phyloP scores from a whole-genome alignment of 2,329 filamentous ascomycete genomes.

The Claviceps purpurea region DNA sequence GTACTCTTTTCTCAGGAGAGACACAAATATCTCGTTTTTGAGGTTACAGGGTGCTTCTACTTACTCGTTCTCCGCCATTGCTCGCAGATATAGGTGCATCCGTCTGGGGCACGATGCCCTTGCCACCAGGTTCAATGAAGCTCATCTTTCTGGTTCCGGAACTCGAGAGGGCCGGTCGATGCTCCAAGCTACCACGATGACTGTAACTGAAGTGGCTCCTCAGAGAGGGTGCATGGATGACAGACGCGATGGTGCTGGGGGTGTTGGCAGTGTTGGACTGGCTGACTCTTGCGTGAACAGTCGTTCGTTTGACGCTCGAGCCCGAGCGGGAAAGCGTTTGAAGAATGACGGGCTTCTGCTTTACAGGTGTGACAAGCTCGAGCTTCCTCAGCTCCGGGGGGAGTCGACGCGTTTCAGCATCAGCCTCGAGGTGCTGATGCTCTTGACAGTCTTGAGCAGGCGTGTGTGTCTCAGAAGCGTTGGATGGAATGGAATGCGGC shows the following conservation, averaged over 20 bases:
- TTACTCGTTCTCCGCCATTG: constrained; percentile 64
- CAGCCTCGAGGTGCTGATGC: constrained; percentile 22
- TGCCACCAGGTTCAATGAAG: constrained; percentile 31
- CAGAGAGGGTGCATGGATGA: constrained; percentile 22
- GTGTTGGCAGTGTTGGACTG: constrained; percentile 20
- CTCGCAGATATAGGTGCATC: constrained; percentile 72
- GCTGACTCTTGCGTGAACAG: constrained; percentile 13
- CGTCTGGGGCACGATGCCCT: constrained; percentile 35
- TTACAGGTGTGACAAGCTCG: constrained; percentile 25
- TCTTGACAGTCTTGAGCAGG: neutral
- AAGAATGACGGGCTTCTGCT: constrained; percentile 26
- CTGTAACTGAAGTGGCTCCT: constrained; percentile 20
- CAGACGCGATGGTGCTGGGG: constrained; percentile 20
- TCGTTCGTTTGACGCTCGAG: constrained; percentile 27
- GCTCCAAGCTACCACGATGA: constrained; percentile 21
- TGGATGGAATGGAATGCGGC: neutral
- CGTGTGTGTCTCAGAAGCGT: neutral
- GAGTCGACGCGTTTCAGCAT: constrained; percentile 28
- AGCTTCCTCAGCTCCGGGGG: constrained; percentile 36
- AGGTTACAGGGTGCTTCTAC: constrained; percentile 14
- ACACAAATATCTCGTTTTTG: neutral
- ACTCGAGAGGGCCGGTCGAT: constrained; percentile 13
- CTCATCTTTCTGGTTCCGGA: constrained; percentile 16
- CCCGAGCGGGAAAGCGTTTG: constrained; percentile 33
- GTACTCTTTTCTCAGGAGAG: too few relatives aligned